Evolutionary conservation across 1,284 basidiomycete genomes (phyloP), one percentile per base, ranked within the genome.

Genomic region (Cryptococcus jaspeensis): DNA sequence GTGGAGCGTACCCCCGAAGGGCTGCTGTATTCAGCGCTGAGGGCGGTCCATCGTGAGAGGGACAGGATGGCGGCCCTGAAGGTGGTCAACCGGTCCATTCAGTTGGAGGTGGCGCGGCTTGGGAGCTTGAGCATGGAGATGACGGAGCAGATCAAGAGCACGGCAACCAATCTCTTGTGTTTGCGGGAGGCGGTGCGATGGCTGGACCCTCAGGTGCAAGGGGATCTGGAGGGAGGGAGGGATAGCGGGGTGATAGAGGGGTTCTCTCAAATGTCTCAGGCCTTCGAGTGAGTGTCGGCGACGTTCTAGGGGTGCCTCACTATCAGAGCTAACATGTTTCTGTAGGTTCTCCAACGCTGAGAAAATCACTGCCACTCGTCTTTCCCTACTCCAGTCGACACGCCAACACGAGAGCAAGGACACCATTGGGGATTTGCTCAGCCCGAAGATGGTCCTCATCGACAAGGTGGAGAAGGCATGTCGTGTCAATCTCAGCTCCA

Each of bases 331-430:
- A 40, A 58, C 35, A 16, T 12, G 47, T 46, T 35, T 43, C 38
- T 49, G n/a, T 59, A 94, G 92, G 35, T 95, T 95, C 71, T 71
- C 80, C 3, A 83, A 87, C 61, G 78, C 88, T 8, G 92, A 97
- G 68, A 83, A 81, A 39, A 83, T 97, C 43, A 81, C 92, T 69
- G 87, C 90, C 2, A 90, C 90, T 1, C 87, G 92, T 2, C 81
- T 89, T 16, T 89, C 91, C 1, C 81, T 97, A n/a, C 74, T 97
- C 78, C 85, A 55, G 82, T 70, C 86, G 80, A 71, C 87, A 86
- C 71, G 83, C 85, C 64, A 83, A 82, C 35, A 82, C 81, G 63
- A 88, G 85, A 71, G 49, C 15, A 63, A 67, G 40, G 63, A 66
- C 44, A 52, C 67, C 3, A 86, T 95, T 37, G 92, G 91, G 18